Conservation (phyloP, 2,329 filamentous ascomycete species). For the Arthrinium phaeospermum region DNA sequence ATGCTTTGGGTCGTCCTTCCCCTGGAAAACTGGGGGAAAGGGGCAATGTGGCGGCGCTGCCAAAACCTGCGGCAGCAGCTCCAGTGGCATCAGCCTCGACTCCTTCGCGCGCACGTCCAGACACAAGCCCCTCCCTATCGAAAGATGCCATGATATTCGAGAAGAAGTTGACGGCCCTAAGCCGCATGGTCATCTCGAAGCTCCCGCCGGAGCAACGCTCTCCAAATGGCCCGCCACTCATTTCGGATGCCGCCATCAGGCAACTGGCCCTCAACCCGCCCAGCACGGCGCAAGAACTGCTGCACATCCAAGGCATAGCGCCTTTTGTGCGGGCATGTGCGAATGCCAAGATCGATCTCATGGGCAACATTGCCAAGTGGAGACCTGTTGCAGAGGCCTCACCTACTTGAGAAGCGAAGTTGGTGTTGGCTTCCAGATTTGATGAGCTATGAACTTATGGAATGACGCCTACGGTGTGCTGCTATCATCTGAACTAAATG, state of each 20-base stretch:
- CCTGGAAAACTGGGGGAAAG: neutral
- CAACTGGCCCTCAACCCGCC: neutral
- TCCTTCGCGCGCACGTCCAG: neutral
- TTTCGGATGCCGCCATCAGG: neutral
- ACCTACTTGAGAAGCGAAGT: neutral
- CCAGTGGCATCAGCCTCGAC: neutral
- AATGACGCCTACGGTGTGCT: neutral
- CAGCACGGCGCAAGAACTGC: neutral
- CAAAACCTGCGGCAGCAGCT: neutral
- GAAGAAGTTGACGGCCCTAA: constrained; percentile 13
- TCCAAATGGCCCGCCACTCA: neutral
- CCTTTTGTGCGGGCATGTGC: constrained; percentile 14
- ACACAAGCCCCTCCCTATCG: neutral
- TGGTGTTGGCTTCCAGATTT: neutral
- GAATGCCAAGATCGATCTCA: constrained; percentile 12
- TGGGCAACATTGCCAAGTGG: constrained; percentile 11
- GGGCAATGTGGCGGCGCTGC: neutral
- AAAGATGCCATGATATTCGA: constrained; percentile 4
- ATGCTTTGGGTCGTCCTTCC: neutral
- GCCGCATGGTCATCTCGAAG: constrained; percentile 10
- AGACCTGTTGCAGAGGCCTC: neutral
- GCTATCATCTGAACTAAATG: neutral
- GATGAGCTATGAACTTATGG: neutral
- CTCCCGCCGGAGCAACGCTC: constrained; percentile 4
- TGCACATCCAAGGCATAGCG: neutral